These are phyloP conservation scores for Candida sanyiensis DNA, from an alignment of 805 yeast species.

Conservation along the genomic window DNA sequence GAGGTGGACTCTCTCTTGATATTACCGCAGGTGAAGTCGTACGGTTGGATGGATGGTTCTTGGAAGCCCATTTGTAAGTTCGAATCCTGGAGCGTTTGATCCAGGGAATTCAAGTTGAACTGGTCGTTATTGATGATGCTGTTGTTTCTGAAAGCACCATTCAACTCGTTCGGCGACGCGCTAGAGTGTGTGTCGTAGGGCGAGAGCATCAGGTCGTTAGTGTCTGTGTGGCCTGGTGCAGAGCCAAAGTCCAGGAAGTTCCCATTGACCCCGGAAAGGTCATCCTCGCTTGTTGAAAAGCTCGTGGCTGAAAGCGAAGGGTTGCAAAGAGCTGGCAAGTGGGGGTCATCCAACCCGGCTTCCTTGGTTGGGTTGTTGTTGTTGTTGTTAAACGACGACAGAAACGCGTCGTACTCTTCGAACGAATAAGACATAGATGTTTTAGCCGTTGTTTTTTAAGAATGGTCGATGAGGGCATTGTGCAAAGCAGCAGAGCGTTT, in stretches of 20 bases:
- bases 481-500: background rate
- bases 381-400: constrained; percentile 22
- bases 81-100: constrained; percentile 4
- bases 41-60: background rate
- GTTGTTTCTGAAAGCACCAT: background rate
- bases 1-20: constrained; percentile 8
- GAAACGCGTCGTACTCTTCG: constrained; percentile 29
- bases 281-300: constrained; percentile 11
- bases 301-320: constrained; percentile 12
- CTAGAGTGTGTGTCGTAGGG: constrained; percentile 11
- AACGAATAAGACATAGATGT: constrained; percentile 27
- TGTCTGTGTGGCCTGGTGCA: background rate
- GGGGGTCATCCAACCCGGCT: constrained; percentile 9
- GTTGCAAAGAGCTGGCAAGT: constrained; percentile 8
- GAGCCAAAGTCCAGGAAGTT: constrained; percentile 1
- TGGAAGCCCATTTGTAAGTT: background rate
- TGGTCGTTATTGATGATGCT: constrained; percentile 5
- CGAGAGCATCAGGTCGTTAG: constrained; percentile 8
- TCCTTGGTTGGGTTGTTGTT: constrained; percentile 7
- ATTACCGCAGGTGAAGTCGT: background rate
- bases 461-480: no score
- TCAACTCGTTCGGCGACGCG: constrained; percentile 3
- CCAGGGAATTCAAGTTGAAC: constrained; percentile 6
- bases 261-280: constrained; percentile 5
- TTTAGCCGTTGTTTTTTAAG: background rate